Base-by-base conservation (phyloP, 306 rosid species). In the Prunus mira region DNA sequence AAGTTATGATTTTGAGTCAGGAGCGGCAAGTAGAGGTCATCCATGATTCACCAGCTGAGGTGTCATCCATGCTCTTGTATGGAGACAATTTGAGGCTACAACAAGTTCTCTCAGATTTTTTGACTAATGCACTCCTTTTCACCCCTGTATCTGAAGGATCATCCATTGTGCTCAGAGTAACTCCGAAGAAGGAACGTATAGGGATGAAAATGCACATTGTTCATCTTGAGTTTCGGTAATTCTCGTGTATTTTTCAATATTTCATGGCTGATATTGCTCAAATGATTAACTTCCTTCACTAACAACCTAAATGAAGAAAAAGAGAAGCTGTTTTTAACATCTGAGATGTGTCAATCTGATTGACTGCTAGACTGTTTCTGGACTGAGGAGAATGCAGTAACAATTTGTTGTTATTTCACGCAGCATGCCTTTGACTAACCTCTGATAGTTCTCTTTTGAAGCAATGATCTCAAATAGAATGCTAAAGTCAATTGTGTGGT, bases 11-110 rank as follows among this genome's bases (percentile, higher is more conserved):
- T 69, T 72, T 85, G 79, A 79, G 86, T 61, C 83, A 4, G 74
- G 83, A 85, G 65, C 82, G 71, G 9, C 66, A 56, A 78, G 79
- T 82, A 69, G 63, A 75, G 71, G 58, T 85, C 62, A 68, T 76
- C 67, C 75, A 51, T 62, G 79, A 85, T 46, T 82, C 79, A 75
- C 79, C 84, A 52, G 58, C 88, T 12, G 86, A 79, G 25, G 62
- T 68, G 32, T 66, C 86, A 43, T 71, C 83, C 22, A 73, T 85
- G 79, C 41, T 78, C 63, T 76, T 82, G 75, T 82, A 71, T 45
- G 88, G 88, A 72, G 86, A 85, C 72, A 85, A 82, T 67, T 67
- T 82, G 75, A 82, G 86, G 82, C 86, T 85, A 52, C 88, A 82
- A 38, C 80, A 76, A 38, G 77, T 82, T 46, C 71, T 85, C 69